Percentiles rank a stretch among this genome's conserved stretches.
These are phyloP conservation scores for Knoxia roxburghii DNA, from an alignment of 257 asterid genomes.

Conservation along the genomic window DNA sequence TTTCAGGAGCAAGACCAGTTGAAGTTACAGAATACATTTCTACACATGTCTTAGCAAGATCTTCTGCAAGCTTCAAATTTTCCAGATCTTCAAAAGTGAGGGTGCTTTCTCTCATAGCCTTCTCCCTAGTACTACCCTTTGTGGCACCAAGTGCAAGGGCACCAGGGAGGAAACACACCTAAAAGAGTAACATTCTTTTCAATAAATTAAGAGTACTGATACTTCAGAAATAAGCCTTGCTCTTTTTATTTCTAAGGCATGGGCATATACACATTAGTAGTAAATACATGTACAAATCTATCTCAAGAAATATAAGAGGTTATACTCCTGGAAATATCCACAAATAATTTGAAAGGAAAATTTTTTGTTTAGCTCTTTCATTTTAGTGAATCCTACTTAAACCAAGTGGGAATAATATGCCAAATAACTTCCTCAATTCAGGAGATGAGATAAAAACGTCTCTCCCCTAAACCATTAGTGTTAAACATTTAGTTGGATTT, in stretches of 20 bases:
- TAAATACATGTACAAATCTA: background rate
- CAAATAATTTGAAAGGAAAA: background rate
- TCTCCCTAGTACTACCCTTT: constrained; percentile 65
- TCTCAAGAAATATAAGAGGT: background rate
- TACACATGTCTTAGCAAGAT: constrained; percentile 74
- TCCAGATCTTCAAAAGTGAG: constrained; percentile 85
- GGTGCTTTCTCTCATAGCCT: constrained; percentile 64
- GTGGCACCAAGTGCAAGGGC: constrained; percentile 98
- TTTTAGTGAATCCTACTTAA: background rate
- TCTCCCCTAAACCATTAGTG: too few species aligned
- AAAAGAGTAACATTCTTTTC: background rate
- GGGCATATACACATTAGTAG: background rate
- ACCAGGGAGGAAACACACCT: constrained; percentile 98
- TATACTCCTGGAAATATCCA: background rate
- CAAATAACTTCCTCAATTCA: background rate
- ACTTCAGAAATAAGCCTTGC: too few species aligned
- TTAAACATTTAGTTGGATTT: too few species aligned
- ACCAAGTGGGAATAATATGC: background rate
- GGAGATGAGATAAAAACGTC: background rate
- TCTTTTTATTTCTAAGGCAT: background rate
- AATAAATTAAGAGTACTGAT: background rate
- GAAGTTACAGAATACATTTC: constrained; percentile 86
- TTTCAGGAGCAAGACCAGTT: constrained; percentile 96
- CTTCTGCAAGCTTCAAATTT: constrained; percentile 91
- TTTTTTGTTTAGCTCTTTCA: background rate